Evolutionary conservation across 1,284 basidiomycete genomes (phyloP), one percentile per base, ranked within the genome.

Genomic region (Irpex sp.): DNA sequence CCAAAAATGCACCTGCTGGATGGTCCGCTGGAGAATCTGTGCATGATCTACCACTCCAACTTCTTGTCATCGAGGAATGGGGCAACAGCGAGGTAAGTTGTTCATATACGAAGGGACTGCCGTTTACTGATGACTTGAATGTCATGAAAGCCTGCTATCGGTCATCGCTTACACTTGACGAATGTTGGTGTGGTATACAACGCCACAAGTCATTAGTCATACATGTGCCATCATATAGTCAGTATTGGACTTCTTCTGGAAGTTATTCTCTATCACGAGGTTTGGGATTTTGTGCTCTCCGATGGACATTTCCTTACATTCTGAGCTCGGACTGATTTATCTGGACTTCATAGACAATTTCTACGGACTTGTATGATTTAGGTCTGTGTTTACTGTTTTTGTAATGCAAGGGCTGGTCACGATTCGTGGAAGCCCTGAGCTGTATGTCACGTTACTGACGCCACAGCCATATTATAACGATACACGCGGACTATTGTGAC

Each of bases 41-140:
- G 4, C 69, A 63, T 60, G 75, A 81, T 64, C 68, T 71, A 8
- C 72, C 74, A 4, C 74, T 80, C 65, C 75, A 77, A 56, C 63
- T 83, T 4, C 72, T 73, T 19, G 80, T 83, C 6, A 57, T 82
- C 50, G 82, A 84, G 66, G 81, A 83, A 65, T 83, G 78, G 70
- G 78, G 73, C 56, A 73, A 71, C 50, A 78, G 78, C 59, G 63
- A 66, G 5, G 76, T 79, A 60, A 60, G 72, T 70, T 11, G 6
- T 56, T 13, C 5, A 13, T 46, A 11, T 39, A 3, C 53, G 36
- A 9, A 33, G 31, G 31, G 0, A 33, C 31, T 6, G 6, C 8
- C 13, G 1, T 33, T 26, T 5, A 19, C 35, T 26, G 47, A 51
- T 21, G 19, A 19, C 17, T 26, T 51, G 8, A 21, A 11, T 36